A percentile compares a stretch with the other conserved stretches of the same genome.
These are phyloP conservation scores for Aspergillus indologenus DNA, from an alignment of 495 filamentous ascomycete genomes.

Conservation along the genomic window DNA sequence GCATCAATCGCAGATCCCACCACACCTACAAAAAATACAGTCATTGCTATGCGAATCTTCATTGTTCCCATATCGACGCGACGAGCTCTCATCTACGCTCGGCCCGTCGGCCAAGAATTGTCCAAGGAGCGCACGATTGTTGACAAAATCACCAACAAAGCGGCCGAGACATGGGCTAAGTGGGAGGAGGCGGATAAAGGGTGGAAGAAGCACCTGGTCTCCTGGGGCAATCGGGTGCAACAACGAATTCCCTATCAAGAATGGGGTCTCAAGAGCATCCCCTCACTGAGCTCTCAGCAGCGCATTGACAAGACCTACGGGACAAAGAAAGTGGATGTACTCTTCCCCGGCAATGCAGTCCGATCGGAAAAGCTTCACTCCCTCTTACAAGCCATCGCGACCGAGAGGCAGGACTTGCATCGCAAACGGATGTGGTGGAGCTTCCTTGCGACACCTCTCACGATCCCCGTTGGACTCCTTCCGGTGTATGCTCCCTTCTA, in stretches of 20 bases:
- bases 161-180: conserved; percentile 68
- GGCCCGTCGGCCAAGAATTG: conserved; percentile 56
- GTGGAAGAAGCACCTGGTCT: conserved; percentile 84
- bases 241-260: conserved; percentile 91
- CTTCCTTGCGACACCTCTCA: conserved; percentile 78
- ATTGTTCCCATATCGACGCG: conserved; percentile 90
- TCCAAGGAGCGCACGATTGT: conserved; percentile 50
- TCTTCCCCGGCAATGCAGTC: conserved; percentile 72
- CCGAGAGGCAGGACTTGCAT: conserved; percentile 78
- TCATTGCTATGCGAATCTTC: conserved; percentile 78
- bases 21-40: not conserved
- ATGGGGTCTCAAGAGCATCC: conserved; percentile 95
- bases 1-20: not conserved
- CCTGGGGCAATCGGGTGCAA: conserved; percentile 80
- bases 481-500: conserved; percentile 63
- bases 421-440: conserved; percentile 73
- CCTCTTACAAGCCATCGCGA: conserved; percentile 62
- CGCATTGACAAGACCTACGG: conserved; percentile 60
- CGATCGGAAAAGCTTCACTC: conserved; percentile 54
- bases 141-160: conserved; percentile 65
- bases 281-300: conserved; percentile 68
- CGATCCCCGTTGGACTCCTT: conserved; percentile 73
- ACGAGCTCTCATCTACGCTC: conserved; percentile 90
- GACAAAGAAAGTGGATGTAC: conserved; percentile 66
- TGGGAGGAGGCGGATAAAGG: conserved; percentile 83